Conservation (phyloP, 306 rosid genomes). For the Castanopsis chinensis region DNA sequence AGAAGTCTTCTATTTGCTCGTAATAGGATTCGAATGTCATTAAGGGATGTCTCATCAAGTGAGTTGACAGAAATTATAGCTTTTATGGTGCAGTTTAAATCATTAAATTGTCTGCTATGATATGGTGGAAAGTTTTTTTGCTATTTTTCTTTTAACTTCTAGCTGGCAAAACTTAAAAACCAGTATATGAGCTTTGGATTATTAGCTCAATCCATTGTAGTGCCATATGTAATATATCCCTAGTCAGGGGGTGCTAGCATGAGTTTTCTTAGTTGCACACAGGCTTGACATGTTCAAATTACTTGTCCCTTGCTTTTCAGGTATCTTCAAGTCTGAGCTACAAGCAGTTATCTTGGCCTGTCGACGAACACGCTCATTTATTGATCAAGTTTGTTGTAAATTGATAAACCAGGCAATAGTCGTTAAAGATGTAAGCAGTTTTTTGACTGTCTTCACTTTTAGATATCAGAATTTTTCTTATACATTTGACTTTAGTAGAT, state of each 20-base stretch:
- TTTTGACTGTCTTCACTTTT: constrained; percentile 17
- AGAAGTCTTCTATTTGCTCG: constrained; percentile 69
- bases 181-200: constrained; percentile 4
- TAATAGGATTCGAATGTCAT: constrained; percentile 73
- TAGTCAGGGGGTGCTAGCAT: background rate
- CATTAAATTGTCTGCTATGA: constrained; percentile 2
- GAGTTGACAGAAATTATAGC: constrained; percentile 29
- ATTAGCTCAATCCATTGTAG: background rate
- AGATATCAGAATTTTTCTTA: background rate
- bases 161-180: background rate
- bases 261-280: constrained; percentile 12
- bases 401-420: constrained; percentile 50
- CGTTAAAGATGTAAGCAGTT: constrained; percentile 52
- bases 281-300: constrained; percentile 12
- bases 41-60: constrained; percentile 59
- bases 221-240: background rate
- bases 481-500: background rate
- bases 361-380: constrained; percentile 61
- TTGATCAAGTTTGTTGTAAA: constrained; percentile 53
- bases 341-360: constrained; percentile 69
- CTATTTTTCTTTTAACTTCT: background rate
- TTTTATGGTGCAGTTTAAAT: background rate
- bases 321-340: constrained; percentile 69
- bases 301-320: constrained; percentile 42
- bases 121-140: background rate